phyloP scores from a whole-genome alignment of 345 rosid species.

The Sonneratia alba region DNA sequence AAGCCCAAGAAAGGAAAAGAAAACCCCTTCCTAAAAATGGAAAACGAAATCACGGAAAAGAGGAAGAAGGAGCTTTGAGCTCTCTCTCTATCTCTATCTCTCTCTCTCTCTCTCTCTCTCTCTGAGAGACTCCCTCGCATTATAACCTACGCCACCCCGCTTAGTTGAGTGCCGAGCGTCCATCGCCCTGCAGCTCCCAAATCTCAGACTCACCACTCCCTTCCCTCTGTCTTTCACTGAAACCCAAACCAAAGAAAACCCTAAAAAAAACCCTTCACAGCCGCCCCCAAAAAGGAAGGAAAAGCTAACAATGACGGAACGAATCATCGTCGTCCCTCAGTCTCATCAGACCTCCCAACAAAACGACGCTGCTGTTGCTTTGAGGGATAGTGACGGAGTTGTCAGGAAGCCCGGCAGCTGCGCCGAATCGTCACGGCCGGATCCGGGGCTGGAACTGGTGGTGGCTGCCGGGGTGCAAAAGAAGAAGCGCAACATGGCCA shows the following conservation, averaged over 20 bases:
- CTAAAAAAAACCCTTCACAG: slow-evolving; percentile 12
- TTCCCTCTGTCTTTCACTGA: slow-evolving; percentile 24
- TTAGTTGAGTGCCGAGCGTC: slow-evolving; percentile 78
- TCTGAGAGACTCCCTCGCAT: slow-evolving; percentile 9
- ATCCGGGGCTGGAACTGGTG: slow-evolving; percentile 31
- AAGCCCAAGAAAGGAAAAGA: no score
- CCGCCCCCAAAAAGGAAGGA: background rate
- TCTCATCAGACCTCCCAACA: no score
- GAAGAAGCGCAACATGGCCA: slow-evolving; percentile 77
- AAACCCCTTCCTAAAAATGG: no score
- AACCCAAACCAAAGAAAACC: slow-evolving; percentile 28
- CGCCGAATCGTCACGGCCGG: slow-evolving; percentile 10
- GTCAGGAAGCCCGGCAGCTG: no score
- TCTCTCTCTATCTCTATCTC: background rate
- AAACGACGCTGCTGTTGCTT: no score
- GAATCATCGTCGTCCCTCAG: background rate
- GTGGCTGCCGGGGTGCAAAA: slow-evolving; percentile 48
- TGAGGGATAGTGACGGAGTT: no score
- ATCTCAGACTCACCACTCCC: slow-evolving; percentile 26
- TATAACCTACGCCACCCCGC: slow-evolving; percentile 18
- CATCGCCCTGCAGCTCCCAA: slow-evolving; percentile 44
- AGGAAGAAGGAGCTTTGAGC: background rate
- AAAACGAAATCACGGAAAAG: background rate
- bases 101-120: background rate
- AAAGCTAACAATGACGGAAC: background rate